These are phyloP conservation scores for Prunus kanzakura DNA, from an alignment of 306 rosid species.

Conservation along the genomic window DNA sequence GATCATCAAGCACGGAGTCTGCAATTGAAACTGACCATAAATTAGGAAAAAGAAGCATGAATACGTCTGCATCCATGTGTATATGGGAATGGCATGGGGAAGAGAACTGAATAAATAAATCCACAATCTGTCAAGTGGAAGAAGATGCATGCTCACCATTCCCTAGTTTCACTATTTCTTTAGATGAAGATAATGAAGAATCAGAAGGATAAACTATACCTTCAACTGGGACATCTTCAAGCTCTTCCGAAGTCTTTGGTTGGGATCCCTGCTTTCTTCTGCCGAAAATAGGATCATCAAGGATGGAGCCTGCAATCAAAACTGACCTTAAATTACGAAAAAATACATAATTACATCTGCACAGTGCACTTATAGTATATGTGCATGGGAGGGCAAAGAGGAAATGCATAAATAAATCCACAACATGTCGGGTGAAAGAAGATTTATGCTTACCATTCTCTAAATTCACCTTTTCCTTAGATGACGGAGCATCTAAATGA, in stretches of 20 bases:
- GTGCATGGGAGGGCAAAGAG: background rate
- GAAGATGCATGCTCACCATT: constrained; percentile 29
- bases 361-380: background rate
- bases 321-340: constrained; percentile 18
- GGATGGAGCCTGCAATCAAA: constrained; percentile 46
- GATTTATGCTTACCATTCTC: constrained; percentile 10
- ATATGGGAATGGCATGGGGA: background rate
- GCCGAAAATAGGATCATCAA: constrained; percentile 44
- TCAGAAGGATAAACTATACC: constrained; percentile 37
- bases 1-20: constrained; percentile 50
- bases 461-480: constrained; percentile 35
- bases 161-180: constrained; percentile 29
- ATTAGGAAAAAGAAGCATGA: constrained; percentile 19
- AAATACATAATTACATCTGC: constrained; percentile 14
- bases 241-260: constrained; percentile 47
- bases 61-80: background rate
- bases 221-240: constrained; percentile 30
- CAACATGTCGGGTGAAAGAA: constrained; percentile 27
- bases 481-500: constrained; percentile 43
- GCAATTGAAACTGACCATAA: constrained; percentile 27
- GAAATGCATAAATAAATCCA: constrained; percentile 19
- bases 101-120: constrained; percentile 18
- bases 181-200: constrained; percentile 40
- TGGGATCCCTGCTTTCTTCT: constrained; percentile 44
- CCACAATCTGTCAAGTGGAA: constrained; percentile 26